phyloP scores from a whole-genome alignment of 1,284 basidiomycete species.

The Leccinum pachyderme region DNA sequence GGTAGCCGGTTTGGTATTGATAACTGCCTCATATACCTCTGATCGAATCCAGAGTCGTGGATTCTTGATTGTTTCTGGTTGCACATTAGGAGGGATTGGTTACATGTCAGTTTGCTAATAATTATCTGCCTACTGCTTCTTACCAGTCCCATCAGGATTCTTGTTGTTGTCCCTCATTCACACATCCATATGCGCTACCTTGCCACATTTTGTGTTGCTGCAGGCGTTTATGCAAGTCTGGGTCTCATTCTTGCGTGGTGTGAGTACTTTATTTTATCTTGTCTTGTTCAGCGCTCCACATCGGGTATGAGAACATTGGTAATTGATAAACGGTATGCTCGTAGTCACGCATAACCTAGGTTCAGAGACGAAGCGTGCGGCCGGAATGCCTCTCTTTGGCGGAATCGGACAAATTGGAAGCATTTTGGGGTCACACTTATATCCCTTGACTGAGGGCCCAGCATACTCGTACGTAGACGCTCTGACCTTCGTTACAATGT shows the following conservation, averaged over 20 bases:
- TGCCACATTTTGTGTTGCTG: constrained; percentile 66
- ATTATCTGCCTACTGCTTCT: neutral
- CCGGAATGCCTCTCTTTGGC: constrained; percentile 73
- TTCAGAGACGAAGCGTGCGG: constrained; percentile 74
- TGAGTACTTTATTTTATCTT: constrained; percentile 35
- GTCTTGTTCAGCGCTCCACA: neutral
- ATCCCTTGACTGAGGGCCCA: constrained; percentile 62
- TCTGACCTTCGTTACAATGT: too few species aligned
- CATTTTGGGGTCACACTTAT: constrained; percentile 69
- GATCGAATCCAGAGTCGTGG: constrained; percentile 76
- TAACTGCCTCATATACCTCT: constrained; percentile 62
- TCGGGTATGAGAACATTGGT: neutral
- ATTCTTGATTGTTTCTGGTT: constrained; percentile 48
- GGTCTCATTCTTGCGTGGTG: constrained; percentile 73
- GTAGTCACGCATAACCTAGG: constrained; percentile 72
- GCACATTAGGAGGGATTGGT: constrained; percentile 56
- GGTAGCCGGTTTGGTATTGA: constrained; percentile 65
- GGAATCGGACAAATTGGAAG: constrained; percentile 74
- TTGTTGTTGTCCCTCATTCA: constrained; percentile 31
- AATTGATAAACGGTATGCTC: neutral
- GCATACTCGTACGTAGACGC: constrained; percentile 50
- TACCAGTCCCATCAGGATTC: constrained; percentile 19
- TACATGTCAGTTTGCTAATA: constrained; percentile 39
- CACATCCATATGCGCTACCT: constrained; percentile 58
- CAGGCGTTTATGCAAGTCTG: constrained; percentile 67